Evolutionary conservation across 352 stramenopile species (phyloP), one percentile per base, ranked within the genome.

Genomic region (Phytophthora pistaciae): DNA sequence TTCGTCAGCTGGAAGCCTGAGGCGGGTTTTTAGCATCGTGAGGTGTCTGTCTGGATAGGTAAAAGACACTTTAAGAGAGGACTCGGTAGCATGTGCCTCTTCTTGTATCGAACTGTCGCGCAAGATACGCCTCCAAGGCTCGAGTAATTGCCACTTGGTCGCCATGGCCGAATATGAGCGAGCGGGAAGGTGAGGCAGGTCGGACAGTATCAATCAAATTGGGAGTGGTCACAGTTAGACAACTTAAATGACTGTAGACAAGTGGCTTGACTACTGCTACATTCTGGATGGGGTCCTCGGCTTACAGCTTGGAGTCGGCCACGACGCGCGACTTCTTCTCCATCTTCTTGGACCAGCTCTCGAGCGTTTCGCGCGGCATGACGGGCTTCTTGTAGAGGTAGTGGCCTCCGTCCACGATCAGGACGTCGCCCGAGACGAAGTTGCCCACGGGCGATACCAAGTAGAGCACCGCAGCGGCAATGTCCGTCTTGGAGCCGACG

Each of bases 401-500:
- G 55, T 90, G 68, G 59, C 78, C 91, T 57, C 91, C 91, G 63
- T 97, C 91, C 18, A 96, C 89, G 56, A 97, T 90, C 42, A 97
- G 66, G 23, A 91, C 90, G 64, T 93, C 79, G 18, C 92, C 92
- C 44, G 89, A 92, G 36, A 97, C 82, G 67, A 95, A 97, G 50
- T 80, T 84, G 1, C 82, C 91, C 3, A 85, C 91, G 11, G 82
- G 79, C 0, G 88, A 96, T 14, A 92, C 84, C 14, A 97, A 77
- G 77, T 97, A 98, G 33, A 97, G 73, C 50, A 93, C 87, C 2
- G 84, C 77, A 10, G 83, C 73, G 0, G 86, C 91, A 63, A 98
- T 97, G 64, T 98, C 92, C 31, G 73, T 80, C 75, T 96, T 97
- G 49, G 79, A 78, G 29, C 91, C 91, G n/a, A 90, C 75, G 58